Conservation (phyloP, 495 filamentous ascomycete species). For the Penicillium riverlandense region DNA sequence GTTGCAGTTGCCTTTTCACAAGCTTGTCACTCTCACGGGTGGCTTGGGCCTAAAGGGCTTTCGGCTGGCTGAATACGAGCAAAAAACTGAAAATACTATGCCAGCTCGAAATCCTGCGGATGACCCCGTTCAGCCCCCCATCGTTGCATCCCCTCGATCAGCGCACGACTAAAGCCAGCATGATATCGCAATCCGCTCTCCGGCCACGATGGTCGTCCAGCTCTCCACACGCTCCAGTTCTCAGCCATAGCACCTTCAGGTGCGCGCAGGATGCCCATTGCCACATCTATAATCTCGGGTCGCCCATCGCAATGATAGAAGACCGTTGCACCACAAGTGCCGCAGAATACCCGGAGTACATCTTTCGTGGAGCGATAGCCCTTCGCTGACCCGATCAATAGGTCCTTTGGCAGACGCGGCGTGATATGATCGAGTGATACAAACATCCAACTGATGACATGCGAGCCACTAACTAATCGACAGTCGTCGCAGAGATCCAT, state of each 20-base stretch:
- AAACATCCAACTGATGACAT: slow-evolving; percentile 42
- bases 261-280: slow-evolving; percentile 40
- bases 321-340: slow-evolving; percentile 42
- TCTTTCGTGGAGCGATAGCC: slow-evolving; percentile 36
- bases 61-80: too few species aligned
- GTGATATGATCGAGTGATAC: slow-evolving; percentile 8
- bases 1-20: too few species aligned
- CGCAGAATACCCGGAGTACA: slow-evolving; percentile 46
- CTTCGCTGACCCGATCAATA: slow-evolving; percentile 38
- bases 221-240: slow-evolving; percentile 31
- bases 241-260: slow-evolving; percentile 43
- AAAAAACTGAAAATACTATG: too few species aligned
- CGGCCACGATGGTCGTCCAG: slow-evolving; percentile 13
- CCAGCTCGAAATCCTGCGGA: slow-evolving; percentile 7
- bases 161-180: slow-evolving; percentile 15
- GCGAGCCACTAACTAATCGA: slow-evolving; percentile 34
- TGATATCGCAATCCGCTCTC: slow-evolving; percentile 27
- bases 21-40: too few species aligned
- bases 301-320: slow-evolving; percentile 39
- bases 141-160: slow-evolving; percentile 22
- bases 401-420: slow-evolving; percentile 15
- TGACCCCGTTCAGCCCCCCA: slow-evolving; percentile 15
- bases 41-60: too few species aligned
- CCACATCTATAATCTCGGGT: slow-evolving; percentile 41
- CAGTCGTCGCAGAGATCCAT: slow-evolving; percentile 48